Base-by-base conservation (phyloP, 2,329 filamentous ascomycete species). In the Talaromyces sp. region DNA sequence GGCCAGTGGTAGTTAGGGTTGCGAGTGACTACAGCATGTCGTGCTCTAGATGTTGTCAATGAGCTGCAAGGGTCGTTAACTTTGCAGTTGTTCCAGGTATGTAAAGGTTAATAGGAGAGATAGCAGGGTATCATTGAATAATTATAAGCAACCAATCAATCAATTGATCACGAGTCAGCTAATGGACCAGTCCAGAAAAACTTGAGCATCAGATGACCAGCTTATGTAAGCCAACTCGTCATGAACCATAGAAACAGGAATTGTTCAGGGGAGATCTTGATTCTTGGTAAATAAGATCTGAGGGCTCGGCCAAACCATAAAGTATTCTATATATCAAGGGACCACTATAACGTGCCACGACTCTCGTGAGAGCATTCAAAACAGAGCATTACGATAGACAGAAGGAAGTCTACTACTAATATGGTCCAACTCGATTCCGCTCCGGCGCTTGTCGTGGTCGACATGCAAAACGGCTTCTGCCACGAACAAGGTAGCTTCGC, bases 401-500 rank as follows among this genome's bases (percentile, higher is more conserved):
- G 23, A 58, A 58, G 33, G 25, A 8, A 31, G 16, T 39, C 23
- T 18, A n/a, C 9, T 6, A 50, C 58, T 37, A 60, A 60, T 31
- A 60, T 60, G 58, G 58, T 60, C 31, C 42, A 60, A 52, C 58
- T 60, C 58, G 58, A 60, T 50, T 60, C 42, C 42, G 33, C 58
- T 50, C 58, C 42, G 39, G 58, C 58, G 16, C 42, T 60, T 60
- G 18, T 60, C 18, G 58, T 60, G 44, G 58, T 60, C 33, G 58
- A 60, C 42, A 60, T 60, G 58, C 58, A 60, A 50, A 60, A 60
- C 14, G 58, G 58, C 58, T 60, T 60, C 58, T 60, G 58, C 58
- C 58, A 60, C 58, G 44, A 60, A 60, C 58, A 52, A 60, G 58
- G 58, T 60, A 60, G 58, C 58, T 60, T 60, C 42, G 58, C 58